These are phyloP conservation scores for Daldinia caldariorum DNA, from an alignment of 495 filamentous ascomycete species.

Conservation along the genomic window DNA sequence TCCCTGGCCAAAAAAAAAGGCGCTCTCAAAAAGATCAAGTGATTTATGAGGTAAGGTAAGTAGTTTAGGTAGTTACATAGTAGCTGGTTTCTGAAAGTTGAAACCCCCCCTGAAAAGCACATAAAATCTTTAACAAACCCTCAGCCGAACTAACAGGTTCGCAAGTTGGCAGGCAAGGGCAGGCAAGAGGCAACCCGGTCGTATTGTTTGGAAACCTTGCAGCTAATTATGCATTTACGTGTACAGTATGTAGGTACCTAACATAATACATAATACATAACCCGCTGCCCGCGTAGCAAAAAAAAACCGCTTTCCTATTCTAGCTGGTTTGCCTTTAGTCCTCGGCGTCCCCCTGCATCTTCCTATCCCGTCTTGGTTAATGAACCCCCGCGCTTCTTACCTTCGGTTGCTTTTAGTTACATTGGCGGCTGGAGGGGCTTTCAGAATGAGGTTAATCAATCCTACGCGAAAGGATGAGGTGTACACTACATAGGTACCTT, in stretches of 20 bases:
- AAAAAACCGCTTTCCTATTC: slow-evolving; percentile 40
- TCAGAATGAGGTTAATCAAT: slow-evolving; percentile 23
- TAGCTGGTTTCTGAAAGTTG: slow-evolving; percentile 8
- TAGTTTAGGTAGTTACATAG: no score
- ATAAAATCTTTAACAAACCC: background rate
- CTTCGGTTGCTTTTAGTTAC: slow-evolving; percentile 30
- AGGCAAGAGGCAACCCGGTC: slow-evolving; percentile 14
- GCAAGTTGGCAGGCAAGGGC: background rate
- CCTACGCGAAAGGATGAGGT: slow-evolving; percentile 9
- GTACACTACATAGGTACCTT: background rate
- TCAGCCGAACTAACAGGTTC: background rate
- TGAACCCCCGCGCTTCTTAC: slow-evolving; percentile 20
- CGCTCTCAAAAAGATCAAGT: slow-evolving; percentile 14
- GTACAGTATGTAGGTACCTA: no score
- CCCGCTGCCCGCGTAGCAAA: slow-evolving; percentile 2
- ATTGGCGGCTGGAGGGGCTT: slow-evolving; percentile 36
- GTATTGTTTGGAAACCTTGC: slow-evolving; percentile 25
- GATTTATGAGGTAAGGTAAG: background rate
- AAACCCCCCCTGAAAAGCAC: slow-evolving; percentile 22
- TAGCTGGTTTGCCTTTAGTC: slow-evolving; percentile 24
- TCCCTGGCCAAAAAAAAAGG: slow-evolving; percentile 20
- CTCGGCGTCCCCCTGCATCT: slow-evolving; percentile 40
- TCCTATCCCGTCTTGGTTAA: slow-evolving; percentile 35
- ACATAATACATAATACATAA: no score
- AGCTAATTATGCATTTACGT: slow-evolving; percentile 36